Conservation (phyloP, 768 basidiomycete species). For the Kwoniella heveanensis region DNA sequence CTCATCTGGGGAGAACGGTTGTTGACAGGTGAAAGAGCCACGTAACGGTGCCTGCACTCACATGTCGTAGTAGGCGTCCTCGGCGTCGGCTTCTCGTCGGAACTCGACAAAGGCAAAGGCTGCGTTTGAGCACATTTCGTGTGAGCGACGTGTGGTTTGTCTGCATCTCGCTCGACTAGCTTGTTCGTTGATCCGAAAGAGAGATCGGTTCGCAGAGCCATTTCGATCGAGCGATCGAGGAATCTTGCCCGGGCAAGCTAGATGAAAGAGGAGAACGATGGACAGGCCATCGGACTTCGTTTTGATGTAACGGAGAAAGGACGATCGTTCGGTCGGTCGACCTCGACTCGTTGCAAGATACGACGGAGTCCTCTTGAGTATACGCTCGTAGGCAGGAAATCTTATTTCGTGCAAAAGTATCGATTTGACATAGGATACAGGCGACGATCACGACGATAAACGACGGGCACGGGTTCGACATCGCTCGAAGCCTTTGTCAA, state of each 20-base stretch:
- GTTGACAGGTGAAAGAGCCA: not conserved
- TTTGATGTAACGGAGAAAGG: no score
- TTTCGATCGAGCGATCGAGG: no score
- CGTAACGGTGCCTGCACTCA: no score
- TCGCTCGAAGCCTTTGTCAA: conserved; percentile 1
- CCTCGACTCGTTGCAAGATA: not conserved
- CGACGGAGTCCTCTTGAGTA: not conserved
- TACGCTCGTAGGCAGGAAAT: not conserved
- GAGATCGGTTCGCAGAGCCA: no score
- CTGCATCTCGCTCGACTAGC: not conserved
- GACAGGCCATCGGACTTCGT: no score
- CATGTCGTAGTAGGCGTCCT: conserved; percentile 84
- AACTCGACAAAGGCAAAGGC: conserved; percentile 89
- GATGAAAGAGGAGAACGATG: no score
- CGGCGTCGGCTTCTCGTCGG: conserved; percentile 73
- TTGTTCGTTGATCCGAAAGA: no score
- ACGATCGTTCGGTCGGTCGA: no score
- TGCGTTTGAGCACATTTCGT: conserved; percentile 30
- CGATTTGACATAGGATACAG: not conserved
- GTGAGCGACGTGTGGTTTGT: conserved; percentile 12
- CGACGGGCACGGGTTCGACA: not conserved
- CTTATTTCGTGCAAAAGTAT: not conserved
- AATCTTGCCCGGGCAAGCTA: no score
- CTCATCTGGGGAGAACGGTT: not conserved
- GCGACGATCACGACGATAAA: not conserved